These are phyloP conservation scores for Ramularia endophylla DNA, from an alignment of 2,329 filamentous ascomycete species.

Conservation along the genomic window DNA sequence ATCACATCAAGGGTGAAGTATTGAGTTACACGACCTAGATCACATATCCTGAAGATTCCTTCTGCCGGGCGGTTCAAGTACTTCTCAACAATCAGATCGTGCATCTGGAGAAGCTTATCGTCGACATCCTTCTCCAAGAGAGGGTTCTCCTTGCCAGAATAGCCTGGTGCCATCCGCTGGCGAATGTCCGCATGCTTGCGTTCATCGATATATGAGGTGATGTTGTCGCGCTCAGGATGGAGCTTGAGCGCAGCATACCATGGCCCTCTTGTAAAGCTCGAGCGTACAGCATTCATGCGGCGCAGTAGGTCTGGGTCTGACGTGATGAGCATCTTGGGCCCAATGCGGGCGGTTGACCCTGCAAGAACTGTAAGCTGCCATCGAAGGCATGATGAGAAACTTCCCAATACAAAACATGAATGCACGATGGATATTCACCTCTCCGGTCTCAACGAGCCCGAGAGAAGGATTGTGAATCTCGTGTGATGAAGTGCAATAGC, in stretches of 20 bases:
- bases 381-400: too few species aligned
- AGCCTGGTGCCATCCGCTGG: constrained; percentile 33
- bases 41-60: constrained; percentile 29
- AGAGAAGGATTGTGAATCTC: not conserved
- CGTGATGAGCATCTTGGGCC: constrained; percentile 33
- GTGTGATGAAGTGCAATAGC: too few species aligned
- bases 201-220: constrained; percentile 35
- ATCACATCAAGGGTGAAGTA: constrained; percentile 41
- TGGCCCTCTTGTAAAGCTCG: constrained; percentile 30
- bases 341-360: constrained; percentile 36
- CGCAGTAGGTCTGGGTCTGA: constrained; percentile 32
- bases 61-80: constrained; percentile 30
- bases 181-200: constrained; percentile 34
- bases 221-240: constrained; percentile 36
- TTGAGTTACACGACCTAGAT: constrained; percentile 31
- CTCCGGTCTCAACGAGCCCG: not conserved
- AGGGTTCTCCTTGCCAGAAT: constrained; percentile 36
- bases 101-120: constrained; percentile 29
- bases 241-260: constrained; percentile 35
- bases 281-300: constrained; percentile 36
- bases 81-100: constrained; percentile 29
- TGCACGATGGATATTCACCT: too few species aligned
- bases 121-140: constrained; percentile 35
- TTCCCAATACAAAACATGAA: too few species aligned
- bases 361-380: constrained; percentile 10